Evolutionary conservation across 1,284 basidiomycete genomes (phyloP).

Genomic region (Tylopilus sp.): DNA sequence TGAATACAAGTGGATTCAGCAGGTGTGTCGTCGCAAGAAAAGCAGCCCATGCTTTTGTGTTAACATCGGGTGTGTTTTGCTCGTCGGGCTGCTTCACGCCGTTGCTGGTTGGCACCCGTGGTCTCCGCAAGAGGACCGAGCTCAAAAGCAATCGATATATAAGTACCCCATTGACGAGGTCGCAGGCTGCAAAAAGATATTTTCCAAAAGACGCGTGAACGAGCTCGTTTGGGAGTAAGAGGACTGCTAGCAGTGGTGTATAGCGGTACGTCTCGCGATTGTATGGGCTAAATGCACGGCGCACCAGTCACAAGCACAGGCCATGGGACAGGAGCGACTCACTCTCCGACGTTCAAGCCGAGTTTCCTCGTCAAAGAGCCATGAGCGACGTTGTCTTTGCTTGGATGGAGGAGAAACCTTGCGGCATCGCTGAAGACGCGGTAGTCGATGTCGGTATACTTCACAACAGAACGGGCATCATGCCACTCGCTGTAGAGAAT

Average conservation of each 20-base stretch:
- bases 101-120: not conserved
- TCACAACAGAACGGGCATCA: constrained; percentile 76
- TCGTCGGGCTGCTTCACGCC: constrained; percentile 12
- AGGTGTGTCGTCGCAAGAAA: constrained; percentile 67
- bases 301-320: constrained; percentile 6
- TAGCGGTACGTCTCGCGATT: constrained; percentile 94
- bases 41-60: constrained; percentile 37
- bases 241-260: constrained; percentile 85
- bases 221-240: constrained; percentile 78
- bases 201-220: constrained; percentile 86
- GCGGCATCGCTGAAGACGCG: constrained; percentile 93
- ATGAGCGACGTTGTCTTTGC: constrained; percentile 48
- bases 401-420: constrained; percentile 56
- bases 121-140: constrained; percentile 36
- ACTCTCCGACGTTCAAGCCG: constrained; percentile 62
- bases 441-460: constrained; percentile 98
- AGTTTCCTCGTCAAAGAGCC: constrained; percentile 51
- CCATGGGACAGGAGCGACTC: constrained; percentile 28
- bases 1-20: constrained; percentile 91
- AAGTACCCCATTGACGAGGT: constrained; percentile 77
- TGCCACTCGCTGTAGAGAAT: constrained; percentile 88
- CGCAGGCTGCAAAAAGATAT: constrained; percentile 82
- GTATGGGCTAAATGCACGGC: constrained; percentile 67
- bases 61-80: constrained; percentile 8
- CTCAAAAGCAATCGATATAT: constrained; percentile 68